Percentiles rank a stretch among this genome's conserved stretches.
Evolutionary conservation across 2,329 filamentous ascomycete species (phyloP).

Genomic region (Plectosphaerella cucumerina): DNA sequence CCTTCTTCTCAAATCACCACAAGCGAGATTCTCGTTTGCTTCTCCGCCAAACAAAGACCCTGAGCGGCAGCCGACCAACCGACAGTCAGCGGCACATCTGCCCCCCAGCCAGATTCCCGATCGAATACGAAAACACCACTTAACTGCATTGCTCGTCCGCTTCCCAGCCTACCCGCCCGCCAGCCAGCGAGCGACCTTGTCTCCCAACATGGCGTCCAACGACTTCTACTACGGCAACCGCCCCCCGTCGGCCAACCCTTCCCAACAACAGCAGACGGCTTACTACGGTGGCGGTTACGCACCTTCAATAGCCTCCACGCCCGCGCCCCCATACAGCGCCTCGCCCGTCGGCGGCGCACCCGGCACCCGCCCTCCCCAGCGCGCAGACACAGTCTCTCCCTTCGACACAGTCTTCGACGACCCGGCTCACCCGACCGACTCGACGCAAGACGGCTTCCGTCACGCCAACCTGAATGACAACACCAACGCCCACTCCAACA

Average conservation of each 20-base stretch:
- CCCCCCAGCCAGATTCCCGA: background rate
- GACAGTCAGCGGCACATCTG: background rate
- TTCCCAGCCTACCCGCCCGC: too few species aligned
- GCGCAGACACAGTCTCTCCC: conserved; percentile 43
- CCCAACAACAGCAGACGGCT: conserved; percentile 32
- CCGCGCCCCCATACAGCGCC: conserved; percentile 31
- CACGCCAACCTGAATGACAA: conserved; percentile 15
- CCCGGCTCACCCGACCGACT: conserved; percentile 56
- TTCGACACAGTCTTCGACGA: conserved; percentile 67
- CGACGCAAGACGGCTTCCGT: conserved; percentile 19
- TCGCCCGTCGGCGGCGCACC: conserved; percentile 6
- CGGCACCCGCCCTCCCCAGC: conserved; percentile 21
- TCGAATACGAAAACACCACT: background rate
- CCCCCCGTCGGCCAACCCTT: conserved; percentile 27
- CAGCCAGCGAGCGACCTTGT: conserved; percentile 1
- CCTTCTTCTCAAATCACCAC: background rate
- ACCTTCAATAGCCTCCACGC: conserved; percentile 34
- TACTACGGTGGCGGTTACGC: conserved; percentile 36
- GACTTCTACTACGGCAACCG: conserved; percentile 57
- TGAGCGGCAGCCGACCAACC: conserved; percentile 4
- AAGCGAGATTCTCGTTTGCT: conserved; percentile 10
- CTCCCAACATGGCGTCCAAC: conserved; percentile 53
- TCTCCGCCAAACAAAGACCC: conserved; percentile 1
- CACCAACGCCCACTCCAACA: conserved; percentile 25
- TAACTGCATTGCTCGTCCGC: background rate